phyloP scores from a whole-genome alignment of 2,329 filamentous ascomycete species.

The Colletotrichum scovillei region DNA sequence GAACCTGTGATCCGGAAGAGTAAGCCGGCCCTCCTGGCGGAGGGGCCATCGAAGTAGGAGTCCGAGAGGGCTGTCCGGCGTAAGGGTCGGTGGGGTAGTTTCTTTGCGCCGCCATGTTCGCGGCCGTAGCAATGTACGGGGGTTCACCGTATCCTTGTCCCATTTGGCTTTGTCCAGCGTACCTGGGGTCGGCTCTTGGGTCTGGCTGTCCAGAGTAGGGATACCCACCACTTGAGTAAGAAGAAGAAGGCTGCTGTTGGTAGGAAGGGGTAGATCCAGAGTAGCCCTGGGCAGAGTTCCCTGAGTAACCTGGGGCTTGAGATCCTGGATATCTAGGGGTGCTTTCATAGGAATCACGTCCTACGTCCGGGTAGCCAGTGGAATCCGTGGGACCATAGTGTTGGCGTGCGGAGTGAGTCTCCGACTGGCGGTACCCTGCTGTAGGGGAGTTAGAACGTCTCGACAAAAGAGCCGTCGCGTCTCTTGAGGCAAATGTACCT shows the following conservation, averaged over 20 bases:
- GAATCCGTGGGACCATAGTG: slow-evolving; percentile 55
- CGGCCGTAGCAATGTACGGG: slow-evolving; percentile 31
- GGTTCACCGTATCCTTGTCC: slow-evolving; percentile 28
- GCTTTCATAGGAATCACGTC: slow-evolving; percentile 55
- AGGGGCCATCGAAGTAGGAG: slow-evolving; percentile 29
- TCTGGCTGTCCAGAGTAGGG: slow-evolving; percentile 36
- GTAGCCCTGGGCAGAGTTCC: slow-evolving; percentile 48
- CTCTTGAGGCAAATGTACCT: slow-evolving; percentile 69
- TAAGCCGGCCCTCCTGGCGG: slow-evolving; percentile 31
- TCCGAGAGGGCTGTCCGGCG: slow-evolving; percentile 29
- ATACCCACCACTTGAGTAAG: slow-evolving; percentile 35
- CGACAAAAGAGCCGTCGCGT: slow-evolving; percentile 57
- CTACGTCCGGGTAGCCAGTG: slow-evolving; percentile 44
- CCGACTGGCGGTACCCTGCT: slow-evolving; percentile 69
- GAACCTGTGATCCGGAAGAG: slow-evolving; percentile 32
- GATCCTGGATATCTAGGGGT: slow-evolving; percentile 62
- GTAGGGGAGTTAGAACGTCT: slow-evolving; percentile 69
- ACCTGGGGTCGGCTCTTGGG: slow-evolving; percentile 32
- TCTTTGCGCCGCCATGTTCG: slow-evolving; percentile 21
- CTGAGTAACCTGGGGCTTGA: slow-evolving; percentile 61
- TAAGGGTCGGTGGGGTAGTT: slow-evolving; percentile 30
- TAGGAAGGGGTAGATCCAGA: slow-evolving; percentile 25
- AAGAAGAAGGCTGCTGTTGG: slow-evolving; percentile 31
- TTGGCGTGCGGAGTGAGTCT: slow-evolving; percentile 58
- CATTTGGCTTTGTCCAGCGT: slow-evolving; percentile 31